Conservation (phyloP, 208 protist species). For the Leishmania tropica region DNA sequence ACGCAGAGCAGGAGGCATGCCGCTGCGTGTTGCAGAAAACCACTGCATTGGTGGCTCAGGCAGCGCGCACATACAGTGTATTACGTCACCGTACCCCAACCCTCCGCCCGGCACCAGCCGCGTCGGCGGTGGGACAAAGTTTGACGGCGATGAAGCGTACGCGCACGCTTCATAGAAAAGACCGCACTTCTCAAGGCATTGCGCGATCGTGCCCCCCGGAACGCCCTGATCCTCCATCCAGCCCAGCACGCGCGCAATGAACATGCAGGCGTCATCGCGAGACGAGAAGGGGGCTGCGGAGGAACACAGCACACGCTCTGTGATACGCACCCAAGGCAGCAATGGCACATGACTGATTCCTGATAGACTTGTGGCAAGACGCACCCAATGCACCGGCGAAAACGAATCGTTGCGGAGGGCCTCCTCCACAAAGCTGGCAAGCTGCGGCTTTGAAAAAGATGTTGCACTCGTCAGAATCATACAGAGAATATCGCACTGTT, state of each 20-base stretch:
- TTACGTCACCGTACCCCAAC: constrained; percentile 12
- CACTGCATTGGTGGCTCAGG: constrained; percentile 15
- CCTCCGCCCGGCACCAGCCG: neutral
- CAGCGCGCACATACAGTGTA: constrained; percentile 25
- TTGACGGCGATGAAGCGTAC: constrained; percentile 17
- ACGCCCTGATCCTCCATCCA: constrained; percentile 11
- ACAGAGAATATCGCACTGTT: constrained; percentile 19
- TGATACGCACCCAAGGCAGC: constrained; percentile 8
- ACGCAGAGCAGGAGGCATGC: constrained; percentile 28
- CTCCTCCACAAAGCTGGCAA: neutral
- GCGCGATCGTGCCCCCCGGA: neutral
- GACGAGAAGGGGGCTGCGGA: neutral
- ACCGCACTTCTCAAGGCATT: constrained; percentile 14
- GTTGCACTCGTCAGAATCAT: neutral
- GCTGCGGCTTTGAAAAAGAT: neutral
- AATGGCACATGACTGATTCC: neutral
- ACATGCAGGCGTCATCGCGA: constrained; percentile 15
- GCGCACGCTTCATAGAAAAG: constrained; percentile 28
- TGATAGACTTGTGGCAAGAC: neutral
- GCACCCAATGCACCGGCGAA: constrained; percentile 14
- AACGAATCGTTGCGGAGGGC: constrained; percentile 8
- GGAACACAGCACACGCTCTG: constrained; percentile 9
- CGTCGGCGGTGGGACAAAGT: constrained; percentile 2
- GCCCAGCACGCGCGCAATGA: constrained; percentile 4
- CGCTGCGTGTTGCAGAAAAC: constrained; percentile 1